Conservation (phyloP, 495 filamentous ascomycete genomes). For the Mycothermus thermophilus region DNA sequence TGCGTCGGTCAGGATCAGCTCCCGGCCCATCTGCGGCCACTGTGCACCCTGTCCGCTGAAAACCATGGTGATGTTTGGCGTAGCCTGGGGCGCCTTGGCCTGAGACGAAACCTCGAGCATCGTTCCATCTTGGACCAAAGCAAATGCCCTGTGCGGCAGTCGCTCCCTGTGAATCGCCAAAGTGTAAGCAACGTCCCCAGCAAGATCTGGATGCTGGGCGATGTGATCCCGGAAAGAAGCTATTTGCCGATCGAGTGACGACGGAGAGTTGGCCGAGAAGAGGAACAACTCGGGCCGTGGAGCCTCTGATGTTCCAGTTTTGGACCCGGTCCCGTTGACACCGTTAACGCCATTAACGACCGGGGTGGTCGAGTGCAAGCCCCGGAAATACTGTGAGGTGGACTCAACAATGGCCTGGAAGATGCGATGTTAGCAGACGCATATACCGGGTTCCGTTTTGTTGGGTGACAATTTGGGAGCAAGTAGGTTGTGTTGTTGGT, state of each 20-base stretch:
- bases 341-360: not conserved
- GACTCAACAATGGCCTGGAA: too few species aligned
- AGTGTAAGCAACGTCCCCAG: slow-evolving; percentile 18
- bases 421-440: too few species aligned
- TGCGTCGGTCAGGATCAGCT: slow-evolving; percentile 29
- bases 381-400: too few species aligned
- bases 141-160: slow-evolving; percentile 8
- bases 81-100: slow-evolving; percentile 8
- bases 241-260: not conserved
- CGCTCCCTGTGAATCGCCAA: slow-evolving; percentile 20
- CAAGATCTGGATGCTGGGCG: not conserved
- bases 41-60: slow-evolving; percentile 38
- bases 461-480: too few species aligned
- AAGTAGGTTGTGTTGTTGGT: too few species aligned
- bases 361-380: not conserved
- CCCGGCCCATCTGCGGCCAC: slow-evolving; percentile 41
- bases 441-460: too few species aligned
- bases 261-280: slow-evolving; percentile 1
- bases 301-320: too few species aligned
- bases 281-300: not conserved
- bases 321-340: too few species aligned
- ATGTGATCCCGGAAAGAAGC: not conserved
- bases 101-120: slow-evolving; percentile 7
- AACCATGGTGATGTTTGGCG: slow-evolving; percentile 26
- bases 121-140: slow-evolving; percentile 21